Conservation (phyloP, 2,329 filamentous ascomycete genomes). For the Thermomyces lanuginosus region DNA sequence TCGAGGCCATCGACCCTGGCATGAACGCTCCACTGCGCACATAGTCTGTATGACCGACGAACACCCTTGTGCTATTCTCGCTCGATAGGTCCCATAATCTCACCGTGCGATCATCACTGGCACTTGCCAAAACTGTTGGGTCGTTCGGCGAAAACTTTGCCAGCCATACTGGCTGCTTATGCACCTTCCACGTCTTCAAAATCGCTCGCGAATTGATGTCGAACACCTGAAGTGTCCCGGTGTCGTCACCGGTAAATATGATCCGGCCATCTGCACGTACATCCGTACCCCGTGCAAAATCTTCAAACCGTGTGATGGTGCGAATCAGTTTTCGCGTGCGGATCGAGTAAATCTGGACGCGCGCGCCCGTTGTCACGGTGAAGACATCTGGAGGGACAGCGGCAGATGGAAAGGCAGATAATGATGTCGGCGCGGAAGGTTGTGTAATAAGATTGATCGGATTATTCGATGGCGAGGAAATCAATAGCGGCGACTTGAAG, state of each 20-base stretch:
- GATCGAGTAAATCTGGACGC: slow-evolving; percentile 85
- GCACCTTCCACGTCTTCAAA: slow-evolving; percentile 83
- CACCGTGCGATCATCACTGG: slow-evolving; percentile 84
- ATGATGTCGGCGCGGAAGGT: slow-evolving; percentile 35
- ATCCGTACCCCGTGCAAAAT: slow-evolving; percentile 77
- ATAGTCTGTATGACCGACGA: slow-evolving; percentile 81
- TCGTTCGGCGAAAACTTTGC: slow-evolving; percentile 85
- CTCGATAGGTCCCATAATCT: slow-evolving; percentile 85
- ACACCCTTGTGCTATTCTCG: slow-evolving; percentile 57
- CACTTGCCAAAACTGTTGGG: slow-evolving; percentile 71
- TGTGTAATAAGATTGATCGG: slow-evolving; percentile 82
- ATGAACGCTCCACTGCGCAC: slow-evolving; percentile 78
- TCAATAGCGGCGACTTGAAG: slow-evolving; percentile 79
- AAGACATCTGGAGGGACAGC: slow-evolving; percentile 45
- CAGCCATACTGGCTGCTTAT: slow-evolving; percentile 86
- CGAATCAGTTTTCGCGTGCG: slow-evolving; percentile 83
- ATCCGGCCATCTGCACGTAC: slow-evolving; percentile 79
- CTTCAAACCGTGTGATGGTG: slow-evolving; percentile 85
- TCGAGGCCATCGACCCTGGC: slow-evolving; percentile 45
- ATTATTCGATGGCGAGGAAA: slow-evolving; percentile 79
- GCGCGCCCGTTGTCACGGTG: slow-evolving; percentile 83
- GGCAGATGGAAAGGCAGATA: slow-evolving; percentile 26
- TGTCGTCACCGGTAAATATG: slow-evolving; percentile 79
- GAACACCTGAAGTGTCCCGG: slow-evolving; percentile 85
- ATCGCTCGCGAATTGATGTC: slow-evolving; percentile 81